Conservation (phyloP, 768 basidiomycete genomes). For the Cystofilobasidium capitatum region DNA sequence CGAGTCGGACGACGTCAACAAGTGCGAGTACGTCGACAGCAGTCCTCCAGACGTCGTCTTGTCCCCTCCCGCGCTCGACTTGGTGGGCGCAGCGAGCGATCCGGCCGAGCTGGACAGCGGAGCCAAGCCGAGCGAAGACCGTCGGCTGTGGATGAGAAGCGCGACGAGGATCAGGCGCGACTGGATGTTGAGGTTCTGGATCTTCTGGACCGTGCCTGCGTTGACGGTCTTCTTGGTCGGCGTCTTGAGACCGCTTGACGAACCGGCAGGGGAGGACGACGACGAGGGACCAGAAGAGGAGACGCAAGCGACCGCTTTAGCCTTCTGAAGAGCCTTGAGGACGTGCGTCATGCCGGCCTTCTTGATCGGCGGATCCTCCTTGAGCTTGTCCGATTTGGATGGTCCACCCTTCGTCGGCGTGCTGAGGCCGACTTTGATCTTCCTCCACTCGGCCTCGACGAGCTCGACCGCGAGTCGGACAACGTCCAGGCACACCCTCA, state of each 20-base stretch:
- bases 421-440: slow-evolving; percentile 21
- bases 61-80: slow-evolving; percentile 13
- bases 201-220: slow-evolving; percentile 31
- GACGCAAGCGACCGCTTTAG: slow-evolving; percentile 30
- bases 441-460: slow-evolving; percentile 38
- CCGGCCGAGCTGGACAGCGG: slow-evolving; percentile 8
- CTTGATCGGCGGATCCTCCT: neutral
- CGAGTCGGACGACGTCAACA: slow-evolving; percentile 34
- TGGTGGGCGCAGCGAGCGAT: slow-evolving; percentile 21
- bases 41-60: slow-evolving; percentile 29
- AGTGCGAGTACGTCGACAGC: slow-evolving; percentile 37
- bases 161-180: slow-evolving; percentile 39
- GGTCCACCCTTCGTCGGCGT: neutral
- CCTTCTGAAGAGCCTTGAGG: slow-evolving; percentile 37
- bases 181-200: slow-evolving; percentile 38
- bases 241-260: neutral
- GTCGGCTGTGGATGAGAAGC: slow-evolving; percentile 33
- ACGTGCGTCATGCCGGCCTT: slow-evolving; percentile 33
- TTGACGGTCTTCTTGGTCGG: slow-evolving; percentile 6
- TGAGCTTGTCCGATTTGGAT: slow-evolving; percentile 29
- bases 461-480: slow-evolving; percentile 35
- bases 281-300: slow-evolving; percentile 27
- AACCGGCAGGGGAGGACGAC: slow-evolving; percentile 22
- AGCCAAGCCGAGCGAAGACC: slow-evolving; percentile 31
- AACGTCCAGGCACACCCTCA: slow-evolving; percentile 38